These are phyloP conservation scores for Leptodermis oblonga DNA, from an alignment of 257 asterid species.

Conservation along the genomic window DNA sequence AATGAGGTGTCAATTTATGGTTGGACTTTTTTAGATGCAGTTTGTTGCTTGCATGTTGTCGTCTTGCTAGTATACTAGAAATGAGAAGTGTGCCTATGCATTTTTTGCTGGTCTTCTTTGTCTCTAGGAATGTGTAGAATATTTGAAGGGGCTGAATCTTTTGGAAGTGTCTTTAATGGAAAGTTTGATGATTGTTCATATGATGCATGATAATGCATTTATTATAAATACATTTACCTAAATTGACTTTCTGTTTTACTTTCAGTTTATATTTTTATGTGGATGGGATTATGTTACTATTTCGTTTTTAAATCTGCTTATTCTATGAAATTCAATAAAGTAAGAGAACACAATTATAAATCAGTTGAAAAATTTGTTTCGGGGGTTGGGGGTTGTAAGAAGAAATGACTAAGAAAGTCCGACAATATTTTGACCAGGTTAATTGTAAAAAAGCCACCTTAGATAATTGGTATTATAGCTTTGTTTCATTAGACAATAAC, in stretches of 20 bases:
- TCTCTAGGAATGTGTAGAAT: background rate
- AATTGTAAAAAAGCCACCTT: background rate
- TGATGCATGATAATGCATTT: background rate
- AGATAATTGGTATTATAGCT: background rate
- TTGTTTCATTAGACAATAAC: background rate
- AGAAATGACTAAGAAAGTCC: background rate
- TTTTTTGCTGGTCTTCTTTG: background rate
- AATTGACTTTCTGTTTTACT: background rate
- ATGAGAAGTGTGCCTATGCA: conserved; percentile 3
- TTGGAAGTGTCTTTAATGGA: background rate
- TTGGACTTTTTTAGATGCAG: conserved; percentile 21
- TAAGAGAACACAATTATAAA: background rate
- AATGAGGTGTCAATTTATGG: conserved; percentile 44
- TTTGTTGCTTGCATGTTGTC: background rate
- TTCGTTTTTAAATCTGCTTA: background rate
- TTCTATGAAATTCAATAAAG: background rate
- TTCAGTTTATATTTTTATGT: background rate
- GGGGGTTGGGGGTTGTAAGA: background rate
- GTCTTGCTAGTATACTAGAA: background rate
- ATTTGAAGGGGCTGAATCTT: background rate
- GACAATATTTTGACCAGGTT: background rate
- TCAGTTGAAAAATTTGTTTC: background rate
- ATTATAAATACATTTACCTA: background rate
- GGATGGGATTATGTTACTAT: background rate
- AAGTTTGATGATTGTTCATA: background rate